A percentile compares a stretch with the other conserved stretches of the same genome.
These are phyloP conservation scores for Thamnidium elegans DNA, from an alignment of 192 early-diverging fungal genomes.

Conservation along the genomic window DNA sequence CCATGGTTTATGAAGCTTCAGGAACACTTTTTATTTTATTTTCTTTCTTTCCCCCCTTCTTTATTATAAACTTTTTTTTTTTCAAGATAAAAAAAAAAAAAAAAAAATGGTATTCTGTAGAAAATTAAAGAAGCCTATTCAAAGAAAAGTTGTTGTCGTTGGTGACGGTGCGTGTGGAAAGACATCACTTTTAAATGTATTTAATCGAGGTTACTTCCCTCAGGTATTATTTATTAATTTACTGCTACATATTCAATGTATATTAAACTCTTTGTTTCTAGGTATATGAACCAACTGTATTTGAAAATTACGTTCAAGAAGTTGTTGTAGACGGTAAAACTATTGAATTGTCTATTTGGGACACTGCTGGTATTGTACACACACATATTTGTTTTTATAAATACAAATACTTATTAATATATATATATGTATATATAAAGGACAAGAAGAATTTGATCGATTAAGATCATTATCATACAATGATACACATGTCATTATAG, in stretches of 20 bases:
- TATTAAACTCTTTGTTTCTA: slow-evolving; percentile 1
- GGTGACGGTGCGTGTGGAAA: slow-evolving; percentile 85
- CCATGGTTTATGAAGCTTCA: too few relatives aligned
- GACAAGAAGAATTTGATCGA: slow-evolving; percentile 35
- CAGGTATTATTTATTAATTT: slow-evolving; percentile 54
- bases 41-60: background rate
- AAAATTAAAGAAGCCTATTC: slow-evolving; percentile 17
- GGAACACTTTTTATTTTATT: background rate
- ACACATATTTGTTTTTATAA: background rate
- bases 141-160: slow-evolving; percentile 34
- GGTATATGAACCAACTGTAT: slow-evolving; percentile 42
- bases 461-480: slow-evolving; percentile 29
- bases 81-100: too few relatives aligned
- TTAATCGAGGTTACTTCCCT: slow-evolving; percentile 76
- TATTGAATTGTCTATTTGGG: slow-evolving; percentile 25
- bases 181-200: slow-evolving; percentile 73
- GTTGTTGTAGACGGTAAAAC: slow-evolving; percentile 23
- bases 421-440: slow-evolving; percentile 7
- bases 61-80: background rate
- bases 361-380: slow-evolving; percentile 33
- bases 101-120: slow-evolving; percentile 17
- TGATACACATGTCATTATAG: slow-evolving; percentile 33
- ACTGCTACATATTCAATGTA: background rate
- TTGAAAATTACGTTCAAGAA: slow-evolving; percentile 38
- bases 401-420: background rate